Conservation (phyloP, 306 rosid genomes). For the Trifolium pratense region DNA sequence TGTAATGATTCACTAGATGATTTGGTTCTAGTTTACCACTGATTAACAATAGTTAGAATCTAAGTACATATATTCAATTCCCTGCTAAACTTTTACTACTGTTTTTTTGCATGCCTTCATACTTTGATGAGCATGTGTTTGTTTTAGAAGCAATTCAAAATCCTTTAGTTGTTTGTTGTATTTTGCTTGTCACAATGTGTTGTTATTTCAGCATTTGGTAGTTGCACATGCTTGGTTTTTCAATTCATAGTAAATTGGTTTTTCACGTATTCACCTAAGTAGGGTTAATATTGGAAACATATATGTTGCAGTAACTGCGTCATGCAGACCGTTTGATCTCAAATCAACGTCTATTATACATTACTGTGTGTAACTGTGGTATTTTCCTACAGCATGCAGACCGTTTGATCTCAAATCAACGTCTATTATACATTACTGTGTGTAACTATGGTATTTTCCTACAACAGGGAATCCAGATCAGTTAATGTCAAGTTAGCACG, state of each 20-base stretch:
- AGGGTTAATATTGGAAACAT: not conserved
- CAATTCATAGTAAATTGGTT: not conserved
- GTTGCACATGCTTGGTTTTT: not conserved
- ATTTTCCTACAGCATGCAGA: too few relatives aligned
- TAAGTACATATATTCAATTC: conserved; percentile 30
- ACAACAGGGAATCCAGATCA: too few relatives aligned
- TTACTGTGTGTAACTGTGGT: too few relatives aligned
- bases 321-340: too few relatives aligned
- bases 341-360: too few relatives aligned
- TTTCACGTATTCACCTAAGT: not conserved
- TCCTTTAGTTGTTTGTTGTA: conserved; percentile 28
- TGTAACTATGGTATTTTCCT: too few relatives aligned
- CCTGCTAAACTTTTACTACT: conserved; percentile 21
- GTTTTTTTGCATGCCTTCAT: conserved; percentile 19
- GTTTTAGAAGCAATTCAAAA: conserved; percentile 33
- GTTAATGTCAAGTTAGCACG: not conserved
- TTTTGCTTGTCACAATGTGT: conserved; percentile 17
- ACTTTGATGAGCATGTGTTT: conserved; percentile 34
- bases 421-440: too few relatives aligned
- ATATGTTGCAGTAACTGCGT: too few relatives aligned
- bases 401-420: too few relatives aligned
- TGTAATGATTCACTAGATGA: conserved; percentile 18
- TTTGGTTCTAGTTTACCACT: conserved; percentile 22
- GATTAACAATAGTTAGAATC: conserved; percentile 39
- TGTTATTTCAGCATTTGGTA: not conserved